These are phyloP conservation scores for Trichocladium antarcticum DNA, from an alignment of 495 filamentous ascomycete species.

Conservation along the genomic window DNA sequence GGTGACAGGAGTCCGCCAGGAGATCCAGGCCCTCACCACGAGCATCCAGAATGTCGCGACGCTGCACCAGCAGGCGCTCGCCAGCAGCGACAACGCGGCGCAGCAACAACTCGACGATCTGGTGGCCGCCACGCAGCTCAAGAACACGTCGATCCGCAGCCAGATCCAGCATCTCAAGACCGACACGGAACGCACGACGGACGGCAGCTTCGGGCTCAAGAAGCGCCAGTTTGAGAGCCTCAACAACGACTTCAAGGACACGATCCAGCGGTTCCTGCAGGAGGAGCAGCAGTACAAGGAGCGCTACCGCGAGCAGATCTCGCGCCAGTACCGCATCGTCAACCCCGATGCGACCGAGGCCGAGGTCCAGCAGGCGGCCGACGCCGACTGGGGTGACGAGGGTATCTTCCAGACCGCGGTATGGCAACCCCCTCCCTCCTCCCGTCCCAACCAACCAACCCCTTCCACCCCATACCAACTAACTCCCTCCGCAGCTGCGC, in stretches of 20 bases:
- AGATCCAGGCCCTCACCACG: slow-evolving; percentile 45
- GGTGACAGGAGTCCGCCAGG: slow-evolving; percentile 45
- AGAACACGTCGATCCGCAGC: slow-evolving; percentile 54
- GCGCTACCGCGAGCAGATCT: slow-evolving; percentile 58
- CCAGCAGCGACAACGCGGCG: slow-evolving; percentile 40
- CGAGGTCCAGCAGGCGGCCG: slow-evolving; percentile 51
- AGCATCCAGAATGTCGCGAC: slow-evolving; percentile 47
- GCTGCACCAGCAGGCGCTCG: slow-evolving; percentile 50
- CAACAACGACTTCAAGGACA: slow-evolving; percentile 52
- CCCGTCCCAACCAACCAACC: neutral
- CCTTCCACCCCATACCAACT: neutral
- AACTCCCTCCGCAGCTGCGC: slow-evolving; percentile 42
- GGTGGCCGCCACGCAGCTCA: slow-evolving; percentile 51
- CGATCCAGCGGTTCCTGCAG: slow-evolving; percentile 50
- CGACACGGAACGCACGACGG: slow-evolving; percentile 48
- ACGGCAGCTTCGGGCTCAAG: slow-evolving; percentile 46
- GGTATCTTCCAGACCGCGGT: slow-evolving; percentile 69
- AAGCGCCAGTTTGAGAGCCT: slow-evolving; percentile 49
- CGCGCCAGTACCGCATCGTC: slow-evolving; percentile 63
- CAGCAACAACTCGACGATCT: slow-evolving; percentile 45
- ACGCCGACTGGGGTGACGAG: slow-evolving; percentile 60
- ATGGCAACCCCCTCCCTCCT: slow-evolving; percentile 21
- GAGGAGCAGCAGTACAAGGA: slow-evolving; percentile 55
- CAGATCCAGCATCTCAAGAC: slow-evolving; percentile 56
- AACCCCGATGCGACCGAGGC: slow-evolving; percentile 58